phyloP scores from a whole-genome alignment of 169 alveolate genomes.

The Cryptosporidium felis region DNA sequence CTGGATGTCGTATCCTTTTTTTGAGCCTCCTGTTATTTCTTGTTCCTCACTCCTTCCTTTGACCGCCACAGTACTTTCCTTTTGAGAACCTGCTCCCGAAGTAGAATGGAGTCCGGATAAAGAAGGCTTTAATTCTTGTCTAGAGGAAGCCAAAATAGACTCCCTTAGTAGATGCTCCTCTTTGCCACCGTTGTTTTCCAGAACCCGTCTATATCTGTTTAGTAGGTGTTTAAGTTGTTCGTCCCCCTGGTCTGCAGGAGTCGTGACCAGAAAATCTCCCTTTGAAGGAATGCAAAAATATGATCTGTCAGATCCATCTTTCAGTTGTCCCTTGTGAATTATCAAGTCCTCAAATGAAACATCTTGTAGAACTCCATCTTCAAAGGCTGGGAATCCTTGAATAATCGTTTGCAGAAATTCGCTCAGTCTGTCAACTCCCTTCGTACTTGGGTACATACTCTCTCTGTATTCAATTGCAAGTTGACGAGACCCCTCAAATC shows the following conservation, averaged over 20 bases:
- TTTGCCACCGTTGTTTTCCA: constrained; percentile 20
- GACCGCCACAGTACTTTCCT: neutral
- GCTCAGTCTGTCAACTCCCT: constrained; percentile 37
- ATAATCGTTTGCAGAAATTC: constrained; percentile 57
- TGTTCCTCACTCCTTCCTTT: no score
- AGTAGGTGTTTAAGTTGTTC: neutral
- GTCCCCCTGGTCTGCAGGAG: constrained; percentile 40
- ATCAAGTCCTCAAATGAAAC: constrained; percentile 33
- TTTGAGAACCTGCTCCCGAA: neutral
- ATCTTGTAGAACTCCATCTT: constrained; percentile 60
- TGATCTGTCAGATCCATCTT: constrained; percentile 38
- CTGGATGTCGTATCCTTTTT: no score
- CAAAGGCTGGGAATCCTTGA: constrained; percentile 65
- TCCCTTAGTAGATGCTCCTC: constrained; percentile 4
- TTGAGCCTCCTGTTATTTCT: no score
- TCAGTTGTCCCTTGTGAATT: constrained; percentile 50
- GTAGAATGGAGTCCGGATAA: neutral
- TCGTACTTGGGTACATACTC: constrained; percentile 46
- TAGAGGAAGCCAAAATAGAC: constrained; percentile 8
- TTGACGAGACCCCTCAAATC: constrained; percentile 68
- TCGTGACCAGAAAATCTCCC: constrained; percentile 62
- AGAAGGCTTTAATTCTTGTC: neutral
- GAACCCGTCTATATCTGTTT: constrained; percentile 10
- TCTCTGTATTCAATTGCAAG: constrained; percentile 70
- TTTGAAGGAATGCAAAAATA: constrained; percentile 62